These are phyloP conservation scores for Arxiozyma slooffiae DNA, from an alignment of 1,139 yeast genomes.

Conservation along the genomic window DNA sequence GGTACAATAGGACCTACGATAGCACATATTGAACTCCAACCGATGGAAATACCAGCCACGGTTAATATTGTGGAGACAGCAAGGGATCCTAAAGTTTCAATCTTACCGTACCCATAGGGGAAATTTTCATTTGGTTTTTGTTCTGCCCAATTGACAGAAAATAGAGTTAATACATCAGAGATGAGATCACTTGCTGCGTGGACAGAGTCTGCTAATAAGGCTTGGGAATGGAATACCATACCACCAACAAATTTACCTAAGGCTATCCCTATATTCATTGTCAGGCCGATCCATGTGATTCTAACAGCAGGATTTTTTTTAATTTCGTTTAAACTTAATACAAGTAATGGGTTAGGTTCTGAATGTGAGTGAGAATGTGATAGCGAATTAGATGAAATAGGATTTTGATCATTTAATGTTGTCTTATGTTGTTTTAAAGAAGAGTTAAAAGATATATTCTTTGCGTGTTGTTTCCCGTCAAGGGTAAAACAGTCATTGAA, in stretches of 20 bases:
- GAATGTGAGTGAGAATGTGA: conserved; percentile 32
- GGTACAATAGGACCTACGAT: conserved; percentile 63
- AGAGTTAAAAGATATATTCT: not conserved
- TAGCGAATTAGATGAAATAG: not conserved
- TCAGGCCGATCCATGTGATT: conserved; percentile 84
- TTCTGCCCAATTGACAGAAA: conserved; percentile 73
- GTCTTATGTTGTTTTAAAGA: conserved; percentile 5
- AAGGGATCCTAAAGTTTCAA: conserved; percentile 85
- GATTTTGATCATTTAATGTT: conserved; percentile 13
- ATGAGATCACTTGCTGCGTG: conserved; percentile 86
- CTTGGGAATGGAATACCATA: conserved; percentile 84
- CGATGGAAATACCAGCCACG: conserved; percentile 84
- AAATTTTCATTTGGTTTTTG: conserved; percentile 54
- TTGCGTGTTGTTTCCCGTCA: conserved; percentile 5
- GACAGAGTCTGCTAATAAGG: conserved; percentile 85
- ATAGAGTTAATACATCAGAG: conserved; percentile 78
- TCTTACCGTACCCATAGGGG: conserved; percentile 87
- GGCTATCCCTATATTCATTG: conserved; percentile 79
- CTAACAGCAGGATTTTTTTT: conserved; percentile 74
- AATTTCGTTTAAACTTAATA: conserved; percentile 34
- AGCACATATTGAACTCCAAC: conserved; percentile 72
- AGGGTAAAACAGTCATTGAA: conserved; percentile 23
- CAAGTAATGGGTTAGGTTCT: conserved; percentile 31
- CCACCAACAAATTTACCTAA: conserved; percentile 84
- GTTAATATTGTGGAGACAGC: conserved; percentile 76